phyloP scores from a whole-genome alignment of 106 monocot genomes.

The Allium cepa region DNA sequence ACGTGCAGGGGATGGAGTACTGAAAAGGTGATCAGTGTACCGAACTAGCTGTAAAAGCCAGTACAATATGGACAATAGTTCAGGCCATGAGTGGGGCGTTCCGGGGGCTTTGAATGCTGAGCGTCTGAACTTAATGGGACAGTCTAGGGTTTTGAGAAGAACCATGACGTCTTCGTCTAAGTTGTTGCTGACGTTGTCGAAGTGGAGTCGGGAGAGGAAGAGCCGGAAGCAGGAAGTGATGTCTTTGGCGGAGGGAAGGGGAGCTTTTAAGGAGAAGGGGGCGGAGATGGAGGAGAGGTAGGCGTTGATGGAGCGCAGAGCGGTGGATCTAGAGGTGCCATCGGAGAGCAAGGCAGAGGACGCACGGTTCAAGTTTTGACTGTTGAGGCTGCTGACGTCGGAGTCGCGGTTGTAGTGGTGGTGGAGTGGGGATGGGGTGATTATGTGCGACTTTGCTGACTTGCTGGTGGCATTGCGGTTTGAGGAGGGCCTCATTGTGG shows the following conservation, averaged over 20 bases:
- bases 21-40: slow-evolving; percentile 21
- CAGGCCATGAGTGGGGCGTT: slow-evolving; percentile 84
- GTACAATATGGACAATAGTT: slow-evolving; percentile 50
- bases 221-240: slow-evolving; percentile 33
- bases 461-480: too few relatives aligned
- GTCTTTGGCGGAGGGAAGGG: slow-evolving; percentile 62
- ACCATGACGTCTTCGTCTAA: slow-evolving; percentile 42
- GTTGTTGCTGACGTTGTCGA: neutral
- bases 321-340: slow-evolving; percentile 27
- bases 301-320: slow-evolving; percentile 52
- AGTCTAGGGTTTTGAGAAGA: slow-evolving; percentile 35
- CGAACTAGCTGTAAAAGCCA: slow-evolving; percentile 66
- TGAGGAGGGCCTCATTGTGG: too few relatives aligned
- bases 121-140: slow-evolving; percentile 61
- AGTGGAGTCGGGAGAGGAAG: slow-evolving; percentile 41
- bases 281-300: slow-evolving; percentile 43
- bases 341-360: slow-evolving; percentile 21
- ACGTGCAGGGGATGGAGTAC: neutral
- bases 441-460: neutral
- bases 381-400: slow-evolving; percentile 55
- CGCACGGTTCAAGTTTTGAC: slow-evolving; percentile 12
- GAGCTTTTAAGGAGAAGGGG: slow-evolving; percentile 36
- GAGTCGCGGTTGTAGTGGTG: slow-evolving; percentile 48
- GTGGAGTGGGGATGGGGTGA: slow-evolving; percentile 4
- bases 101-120: slow-evolving; percentile 75